Evolutionary conservation across 306 rosid genomes (phyloP), one percentile per base, ranked within the genome.

Genomic region (Coriaria nepalensis): DNA sequence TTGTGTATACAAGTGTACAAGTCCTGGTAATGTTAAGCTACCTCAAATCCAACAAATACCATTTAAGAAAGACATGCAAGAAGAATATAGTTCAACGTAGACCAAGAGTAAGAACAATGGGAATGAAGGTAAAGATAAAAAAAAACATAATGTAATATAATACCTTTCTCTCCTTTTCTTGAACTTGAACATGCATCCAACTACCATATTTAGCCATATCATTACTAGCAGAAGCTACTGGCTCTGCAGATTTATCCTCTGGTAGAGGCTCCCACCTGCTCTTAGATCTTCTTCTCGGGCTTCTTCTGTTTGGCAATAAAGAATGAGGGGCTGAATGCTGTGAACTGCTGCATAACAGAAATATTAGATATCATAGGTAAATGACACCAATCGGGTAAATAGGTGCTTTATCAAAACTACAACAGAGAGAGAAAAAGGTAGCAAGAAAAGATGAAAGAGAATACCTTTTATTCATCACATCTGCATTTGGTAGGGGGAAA

Each of bases 261-360:
- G 74, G 79, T 61, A 92, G 57, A 60, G 98, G 98, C 68, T 92
- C 98, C 98, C 98, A 92, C 69, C 98, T 77, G 67, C 98, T 92
- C 73, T 71, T 90, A 43, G 82, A 67, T 64, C 80, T 78, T 55
- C 83, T 79, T 45, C 56, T 68, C 10, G 98, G 98, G 77, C 93
- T 90, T 66, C 75, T 73, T 60, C 75, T 85, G 60, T 81, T 81
- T 32, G 80, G 69, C 77, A 74, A 68, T 36, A 60, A 56, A 29
- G 73, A 75, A 52, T 63, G 68, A 49, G 60, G 71, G 52, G 57
- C 48, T 40, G 74, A 65, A 65, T 61, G 57, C 57, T 52, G 71
- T 56, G 71, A 67, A 56, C 64, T 73, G 64, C 87, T 65, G 82
- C 74, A 70, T 37, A 44, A 57, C 47, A 9, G 61, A 34, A 56